Evolutionary conservation across 2,329 filamentous ascomycete species (phyloP), one percentile per base, ranked within the genome.

Genomic region (Trichoderma sp.): DNA sequence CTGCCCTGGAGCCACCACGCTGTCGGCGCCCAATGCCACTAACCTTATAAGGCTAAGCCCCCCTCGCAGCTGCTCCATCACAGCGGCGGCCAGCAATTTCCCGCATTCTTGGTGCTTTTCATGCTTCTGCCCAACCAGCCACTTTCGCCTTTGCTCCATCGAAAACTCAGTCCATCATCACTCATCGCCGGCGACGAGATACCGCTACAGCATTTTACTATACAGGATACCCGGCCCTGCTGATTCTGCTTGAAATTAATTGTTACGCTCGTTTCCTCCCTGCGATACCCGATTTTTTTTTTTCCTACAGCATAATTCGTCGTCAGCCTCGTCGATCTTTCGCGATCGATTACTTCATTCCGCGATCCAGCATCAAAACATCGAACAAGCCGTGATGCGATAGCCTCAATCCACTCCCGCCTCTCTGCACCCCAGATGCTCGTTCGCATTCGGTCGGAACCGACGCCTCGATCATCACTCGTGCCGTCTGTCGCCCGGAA

Each of bases 81-180:
- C 74, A 74, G 73, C 76, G 78, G 75, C 73, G 34, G 61, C 74
- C 72, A 74, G 77, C 76, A 79, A 79, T 80, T 79, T 80, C 78
- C 76, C 77, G 67, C 77, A 76, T 76, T 76, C 73, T 73, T 74
- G 69, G 34, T 58, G 26, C 49, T 66, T 55, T 24, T 55, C 58
- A 26, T 18, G 51, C 37, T 24, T 32, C 18, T 56, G 66, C 52
- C 59, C 59, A 68, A 52, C 64, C 65, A 70, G 34, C 65, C 69
- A 55, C 66, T 68, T 26, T 26, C 54, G 59, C 55, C 61, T 21
- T 46, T 5, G 56, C 64, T 55, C 59, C 46, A 68, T 59, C 66
- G 32, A 68, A 61, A 58, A 64, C 7, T 39, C 49, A 55, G 32
- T 55, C 30, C 30, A 59, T 46, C 55, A 58, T 34, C 59, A 60